Conservation (phyloP, 2,329 filamentous ascomycete species). For the Ophiocordyceps camponoti-floridani region DNA sequence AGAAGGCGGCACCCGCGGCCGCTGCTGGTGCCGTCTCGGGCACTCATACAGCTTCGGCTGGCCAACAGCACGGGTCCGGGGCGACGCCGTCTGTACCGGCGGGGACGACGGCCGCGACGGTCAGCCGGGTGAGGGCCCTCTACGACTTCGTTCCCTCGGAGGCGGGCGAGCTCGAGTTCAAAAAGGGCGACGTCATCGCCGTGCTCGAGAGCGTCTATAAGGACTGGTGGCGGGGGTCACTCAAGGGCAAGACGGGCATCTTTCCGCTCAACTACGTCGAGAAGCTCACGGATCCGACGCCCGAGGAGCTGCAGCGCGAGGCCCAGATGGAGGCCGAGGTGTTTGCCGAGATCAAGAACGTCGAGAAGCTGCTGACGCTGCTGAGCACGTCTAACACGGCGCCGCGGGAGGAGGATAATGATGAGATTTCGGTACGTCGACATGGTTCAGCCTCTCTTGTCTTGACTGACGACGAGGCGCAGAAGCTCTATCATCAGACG, state of each 20-base stretch:
- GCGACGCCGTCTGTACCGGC: conserved; percentile 43
- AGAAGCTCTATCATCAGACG: conserved; percentile 80
- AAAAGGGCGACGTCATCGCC: conserved; percentile 92
- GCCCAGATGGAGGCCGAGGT: conserved; percentile 79
- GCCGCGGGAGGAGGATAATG: conserved; percentile 76
- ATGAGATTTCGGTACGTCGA: conserved; percentile 67
- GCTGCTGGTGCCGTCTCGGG: conserved; percentile 5
- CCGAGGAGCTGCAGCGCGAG: conserved; percentile 84
- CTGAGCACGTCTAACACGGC: conserved; percentile 73
- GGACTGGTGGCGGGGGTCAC: conserved; percentile 96
- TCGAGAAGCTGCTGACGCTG: conserved; percentile 61
- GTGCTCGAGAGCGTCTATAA: conserved; percentile 97
- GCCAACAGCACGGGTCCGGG: conserved; percentile 21
- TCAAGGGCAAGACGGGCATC: conserved; percentile 89
- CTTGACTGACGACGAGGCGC: conserved; percentile 1
- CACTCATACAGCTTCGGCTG: conserved; percentile 17
- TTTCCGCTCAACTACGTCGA: conserved; percentile 98
- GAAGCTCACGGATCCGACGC: conserved; percentile 86
- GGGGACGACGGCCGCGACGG: conserved; percentile 87
- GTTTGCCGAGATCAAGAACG: conserved; percentile 46
- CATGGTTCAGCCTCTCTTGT: neutral
- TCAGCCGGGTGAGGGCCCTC: conserved; percentile 80
- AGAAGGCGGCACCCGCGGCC: conserved; percentile 25
- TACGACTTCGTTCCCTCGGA: conserved; percentile 94
- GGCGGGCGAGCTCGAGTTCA: conserved; percentile 84